These are phyloP conservation scores for Hortaea sp. DNA, from an alignment of 2,329 filamentous ascomycete genomes.

Conservation along the genomic window DNA sequence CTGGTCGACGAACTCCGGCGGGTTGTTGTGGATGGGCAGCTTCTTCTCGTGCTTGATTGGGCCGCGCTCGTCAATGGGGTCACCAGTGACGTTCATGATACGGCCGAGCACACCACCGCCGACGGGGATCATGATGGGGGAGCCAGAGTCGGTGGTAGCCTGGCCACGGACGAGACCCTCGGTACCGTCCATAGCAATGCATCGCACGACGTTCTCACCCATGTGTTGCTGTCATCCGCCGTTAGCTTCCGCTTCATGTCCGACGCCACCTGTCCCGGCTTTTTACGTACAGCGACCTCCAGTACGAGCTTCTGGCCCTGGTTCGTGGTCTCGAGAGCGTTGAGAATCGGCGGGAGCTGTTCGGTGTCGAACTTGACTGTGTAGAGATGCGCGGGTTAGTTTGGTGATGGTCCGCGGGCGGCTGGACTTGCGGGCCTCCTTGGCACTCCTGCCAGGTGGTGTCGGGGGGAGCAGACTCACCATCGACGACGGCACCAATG, in stretches of 20 bases:
- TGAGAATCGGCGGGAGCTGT: constrained; percentile 92
- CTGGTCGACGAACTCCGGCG: constrained; percentile 88
- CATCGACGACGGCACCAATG: constrained; percentile 98
- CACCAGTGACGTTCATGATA: constrained; percentile 99
- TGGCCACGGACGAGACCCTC: constrained; percentile 97
- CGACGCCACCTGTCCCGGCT: constrained; percentile 5
- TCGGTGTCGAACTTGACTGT: constrained; percentile 93
- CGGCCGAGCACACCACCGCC: constrained; percentile 87
- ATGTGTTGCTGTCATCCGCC: constrained; percentile 79
- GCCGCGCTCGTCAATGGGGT: constrained; percentile 98
- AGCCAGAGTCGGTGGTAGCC: constrained; percentile 76
- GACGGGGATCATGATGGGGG: constrained; percentile 93
- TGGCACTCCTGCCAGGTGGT: constrained; percentile 2
- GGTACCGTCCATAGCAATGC: constrained; percentile 99
- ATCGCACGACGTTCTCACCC: constrained; percentile 97
- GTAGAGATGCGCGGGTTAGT: constrained; percentile 3
- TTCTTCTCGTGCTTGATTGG: constrained; percentile 89
- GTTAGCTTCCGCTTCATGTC: constrained; percentile 16
- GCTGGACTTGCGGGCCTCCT: constrained; percentile 18
- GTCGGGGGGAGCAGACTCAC: constrained; percentile 45
- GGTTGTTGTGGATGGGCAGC: constrained; percentile 86
- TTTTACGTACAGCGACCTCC: constrained; percentile 76
- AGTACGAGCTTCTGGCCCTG: constrained; percentile 88
- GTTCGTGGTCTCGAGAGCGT: constrained; percentile 87
- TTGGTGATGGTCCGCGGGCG: constrained; percentile 5